phyloP scores from a whole-genome alignment of 495 filamentous ascomycete genomes.

The Hapsidospora chrysogenum region DNA sequence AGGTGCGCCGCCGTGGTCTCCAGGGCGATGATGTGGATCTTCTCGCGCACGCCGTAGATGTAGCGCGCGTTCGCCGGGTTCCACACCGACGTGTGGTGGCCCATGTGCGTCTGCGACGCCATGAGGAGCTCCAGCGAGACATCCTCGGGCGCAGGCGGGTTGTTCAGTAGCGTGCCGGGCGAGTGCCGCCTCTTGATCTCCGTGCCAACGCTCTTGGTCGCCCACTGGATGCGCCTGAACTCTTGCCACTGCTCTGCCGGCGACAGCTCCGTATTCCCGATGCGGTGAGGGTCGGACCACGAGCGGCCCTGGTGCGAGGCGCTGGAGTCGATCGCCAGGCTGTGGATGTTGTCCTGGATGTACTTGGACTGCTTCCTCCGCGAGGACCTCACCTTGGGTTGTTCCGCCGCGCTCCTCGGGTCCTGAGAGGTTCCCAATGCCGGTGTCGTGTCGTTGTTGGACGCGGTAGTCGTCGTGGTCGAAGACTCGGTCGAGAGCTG shows the following conservation, averaged over 20 bases:
- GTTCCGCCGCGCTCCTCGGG: not conserved
- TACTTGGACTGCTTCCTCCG: slow-evolving; percentile 1
- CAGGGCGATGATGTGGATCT: slow-evolving; percentile 85
- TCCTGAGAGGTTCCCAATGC: slow-evolving; percentile 1
- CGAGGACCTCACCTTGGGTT: not conserved
- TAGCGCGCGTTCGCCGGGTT: slow-evolving; percentile 89
- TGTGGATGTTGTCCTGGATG: slow-evolving; percentile 1
- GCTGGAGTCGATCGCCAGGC: slow-evolving; percentile 1
- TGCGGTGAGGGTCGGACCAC: not conserved
- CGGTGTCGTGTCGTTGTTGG: not conserved
- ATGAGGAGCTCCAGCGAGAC: slow-evolving; percentile 85
- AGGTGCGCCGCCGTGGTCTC: slow-evolving; percentile 77
- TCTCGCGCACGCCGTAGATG: slow-evolving; percentile 81
- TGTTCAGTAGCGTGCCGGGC: slow-evolving; percentile 44
- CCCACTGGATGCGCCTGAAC: not conserved
- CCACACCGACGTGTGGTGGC: slow-evolving; percentile 85
- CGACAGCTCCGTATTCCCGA: not conserved
- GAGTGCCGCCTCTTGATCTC: slow-evolving; percentile 40
- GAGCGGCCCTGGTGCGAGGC: slow-evolving; percentile 1
- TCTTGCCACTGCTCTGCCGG: slow-evolving; percentile 2
- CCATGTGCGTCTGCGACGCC: slow-evolving; percentile 79
- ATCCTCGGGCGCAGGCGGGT: slow-evolving; percentile 61
- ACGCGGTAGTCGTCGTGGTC: not conserved
- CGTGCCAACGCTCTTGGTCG: slow-evolving; percentile 35
- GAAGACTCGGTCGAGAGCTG: slow-evolving; percentile 1